Evolutionary conservation across 371 early-diverging fungal species (phyloP), one percentile per base, ranked within the genome.

Genomic region (Mortierella sp.): DNA sequence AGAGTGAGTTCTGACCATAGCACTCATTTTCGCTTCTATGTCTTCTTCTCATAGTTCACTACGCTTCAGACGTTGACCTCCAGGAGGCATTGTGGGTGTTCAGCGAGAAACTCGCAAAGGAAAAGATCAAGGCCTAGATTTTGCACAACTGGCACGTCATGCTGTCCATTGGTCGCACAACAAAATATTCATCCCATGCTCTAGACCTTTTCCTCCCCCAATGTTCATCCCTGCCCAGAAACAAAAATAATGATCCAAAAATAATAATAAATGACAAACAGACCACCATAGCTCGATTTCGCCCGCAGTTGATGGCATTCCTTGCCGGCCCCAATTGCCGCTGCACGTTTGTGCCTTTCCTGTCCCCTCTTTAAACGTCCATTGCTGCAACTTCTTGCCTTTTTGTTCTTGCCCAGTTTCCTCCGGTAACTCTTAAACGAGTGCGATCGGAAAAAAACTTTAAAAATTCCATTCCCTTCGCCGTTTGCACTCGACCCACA

Each of bases 51-150:
- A 16, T 77, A 91, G 81, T 75, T 18, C 27, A 75, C 21, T 63
- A 70, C 29, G 82, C 88, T 8, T 56, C 38, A 18, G 79, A 89
- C 56, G 77, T 81, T 35, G 87, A 71, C 12, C 76, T 88, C 35
- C 87, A 87, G 35, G 87, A 89, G 18, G 82, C 84, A 43, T 78
- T 90, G 43, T 90, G 91, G 91, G 75, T 75, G 7, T 88, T 83
- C 38, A 84, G 87, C 7, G 90, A 90, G 72, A 85, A 90, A 46
- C 60, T 89, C 18, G 75, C 88, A 3, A n/a, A 27, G 6, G 90
- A 89, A 65, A 90, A 90, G 84, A 60, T 88, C 44, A 71, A 74
- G 49, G 70, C 54, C 63, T 32, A 63, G 63, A 63, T 35, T 12
- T 35, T 18, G 32, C 32, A 60, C 32, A 4, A 4, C 18, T 4